These are phyloP conservation scores for Candida broadrunensis DNA, from an alignment of 805 yeast genomes.

Conservation along the genomic window DNA sequence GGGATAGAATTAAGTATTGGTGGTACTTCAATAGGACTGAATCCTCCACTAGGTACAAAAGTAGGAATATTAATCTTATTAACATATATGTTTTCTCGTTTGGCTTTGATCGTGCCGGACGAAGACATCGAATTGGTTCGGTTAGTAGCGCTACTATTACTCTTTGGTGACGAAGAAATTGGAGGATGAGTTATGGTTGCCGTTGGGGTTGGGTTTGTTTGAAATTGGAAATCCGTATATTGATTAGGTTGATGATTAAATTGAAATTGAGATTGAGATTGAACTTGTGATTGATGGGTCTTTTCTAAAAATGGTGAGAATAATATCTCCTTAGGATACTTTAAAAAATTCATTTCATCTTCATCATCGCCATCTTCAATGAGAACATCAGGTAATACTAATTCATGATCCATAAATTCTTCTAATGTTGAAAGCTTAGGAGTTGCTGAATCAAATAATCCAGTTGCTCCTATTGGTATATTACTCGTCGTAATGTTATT, in stretches of 20 bases:
- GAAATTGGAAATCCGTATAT: not conserved
- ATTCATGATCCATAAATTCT: not conserved
- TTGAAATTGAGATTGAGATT: not conserved
- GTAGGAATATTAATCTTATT: conserved; percentile 13
- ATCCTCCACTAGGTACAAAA: conserved; percentile 10
- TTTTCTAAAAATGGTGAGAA: conserved; percentile 2
- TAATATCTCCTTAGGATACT: conserved; percentile 1
- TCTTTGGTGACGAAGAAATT: not conserved
- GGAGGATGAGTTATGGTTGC: not conserved
- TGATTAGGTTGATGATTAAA: not conserved
- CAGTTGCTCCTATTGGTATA: no score
- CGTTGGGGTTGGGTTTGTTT: not conserved
- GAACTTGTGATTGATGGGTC: not conserved
- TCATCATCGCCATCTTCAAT: not conserved
- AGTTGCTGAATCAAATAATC: not conserved
- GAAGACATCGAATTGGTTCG: conserved; percentile 5
- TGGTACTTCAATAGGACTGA: not conserved
- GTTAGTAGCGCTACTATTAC: conserved; percentile 1
- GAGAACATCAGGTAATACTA: not conserved
- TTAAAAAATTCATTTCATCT: not conserved
- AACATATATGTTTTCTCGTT: conserved; percentile 11
- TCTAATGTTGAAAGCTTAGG: not conserved
- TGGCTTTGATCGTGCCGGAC: not conserved
- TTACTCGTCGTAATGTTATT: no score
- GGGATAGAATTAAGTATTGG: not conserved